Conservation (phyloP, 225 moss, liverwort and hornwort species). For the Polytrichum commune region DNA sequence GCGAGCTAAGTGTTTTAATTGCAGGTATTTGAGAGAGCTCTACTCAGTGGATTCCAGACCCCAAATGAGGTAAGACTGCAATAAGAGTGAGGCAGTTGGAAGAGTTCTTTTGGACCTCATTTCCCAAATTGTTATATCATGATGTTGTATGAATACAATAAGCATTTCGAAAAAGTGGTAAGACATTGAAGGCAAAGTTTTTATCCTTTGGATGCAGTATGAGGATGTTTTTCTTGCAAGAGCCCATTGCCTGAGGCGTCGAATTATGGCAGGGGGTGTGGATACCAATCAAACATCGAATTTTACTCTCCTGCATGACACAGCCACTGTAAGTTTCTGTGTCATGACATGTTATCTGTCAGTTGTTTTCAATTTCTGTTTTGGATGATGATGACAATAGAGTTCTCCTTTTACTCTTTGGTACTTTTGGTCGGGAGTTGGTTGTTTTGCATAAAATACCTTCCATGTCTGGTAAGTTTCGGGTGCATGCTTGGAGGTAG, state of each 20-base stretch:
- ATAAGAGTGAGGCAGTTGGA: no score
- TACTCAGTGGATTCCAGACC: conserved; percentile 71
- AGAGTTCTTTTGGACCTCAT: no score
- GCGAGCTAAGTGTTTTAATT: conserved; percentile 3
- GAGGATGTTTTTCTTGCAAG: conserved; percentile 73
- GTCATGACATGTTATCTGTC: neutral
- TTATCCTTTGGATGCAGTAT: conserved; percentile 46
- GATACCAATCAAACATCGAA: conserved; percentile 43
- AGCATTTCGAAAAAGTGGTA: no score
- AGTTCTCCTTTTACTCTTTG: no score
- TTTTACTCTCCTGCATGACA: conserved; percentile 59
- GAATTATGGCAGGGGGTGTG: conserved; percentile 45
- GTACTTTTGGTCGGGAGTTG: neutral
- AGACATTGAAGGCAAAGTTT: neutral
- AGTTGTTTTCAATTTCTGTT: neutral
- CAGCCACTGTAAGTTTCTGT: conserved; percentile 58
- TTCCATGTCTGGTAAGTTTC: neutral
- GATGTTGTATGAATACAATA: no score
- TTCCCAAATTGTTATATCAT: no score
- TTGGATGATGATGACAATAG: neutral
- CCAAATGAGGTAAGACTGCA: conserved; percentile 62
- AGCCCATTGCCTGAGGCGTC: conserved; percentile 79
- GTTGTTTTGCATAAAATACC: neutral
- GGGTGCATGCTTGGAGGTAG: no score
- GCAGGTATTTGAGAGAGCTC: conserved; percentile 91